Percentiles rank a stretch among this genome's conserved stretches.
phyloP scores from a whole-genome alignment of 2,329 filamentous ascomycete genomes.

The Shiraia sp. region DNA sequence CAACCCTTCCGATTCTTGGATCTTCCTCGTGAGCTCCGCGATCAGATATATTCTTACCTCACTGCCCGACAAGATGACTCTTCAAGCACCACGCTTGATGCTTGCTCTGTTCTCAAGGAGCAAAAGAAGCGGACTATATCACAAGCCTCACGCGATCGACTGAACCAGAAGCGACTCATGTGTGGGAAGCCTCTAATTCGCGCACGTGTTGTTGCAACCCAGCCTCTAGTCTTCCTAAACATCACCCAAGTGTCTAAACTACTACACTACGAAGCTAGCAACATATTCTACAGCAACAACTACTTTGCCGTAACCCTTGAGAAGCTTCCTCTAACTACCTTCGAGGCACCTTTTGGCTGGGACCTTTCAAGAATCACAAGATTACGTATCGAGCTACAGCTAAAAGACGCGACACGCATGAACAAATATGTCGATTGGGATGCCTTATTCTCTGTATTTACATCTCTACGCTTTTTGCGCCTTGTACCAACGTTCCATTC shows the following conservation, averaged over 20 bases:
- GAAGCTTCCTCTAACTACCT: conserved; percentile 21
- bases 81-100: conserved; percentile 23
- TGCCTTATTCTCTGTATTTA: conserved; percentile 26
- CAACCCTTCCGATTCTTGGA: conserved; percentile 32
- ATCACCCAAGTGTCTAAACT: conserved; percentile 24
- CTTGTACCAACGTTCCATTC: conserved; percentile 33
- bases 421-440: conserved; percentile 37
- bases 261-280: conserved; percentile 29
- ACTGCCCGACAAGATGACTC: conserved; percentile 20
- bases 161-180: conserved; percentile 27
- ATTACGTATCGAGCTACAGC: conserved; percentile 31
- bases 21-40: conserved; percentile 32
- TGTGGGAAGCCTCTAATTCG: conserved; percentile 23
- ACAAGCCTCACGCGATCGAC: conserved; percentile 23
- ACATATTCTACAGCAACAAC: conserved; percentile 32
- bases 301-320: conserved; percentile 34
- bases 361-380: conserved; percentile 24
- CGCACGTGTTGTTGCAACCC: conserved; percentile 11
- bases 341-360: conserved; percentile 33
- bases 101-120: conserved; percentile 24
- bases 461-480: conserved; percentile 23
- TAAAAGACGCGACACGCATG: conserved; percentile 38
- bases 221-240: conserved; percentile 26
- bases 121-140: conserved; percentile 30
- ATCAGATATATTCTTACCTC: conserved; percentile 34